Conservation (phyloP, 352 stramenopile species). For the Peronospora destructor region DNA sequence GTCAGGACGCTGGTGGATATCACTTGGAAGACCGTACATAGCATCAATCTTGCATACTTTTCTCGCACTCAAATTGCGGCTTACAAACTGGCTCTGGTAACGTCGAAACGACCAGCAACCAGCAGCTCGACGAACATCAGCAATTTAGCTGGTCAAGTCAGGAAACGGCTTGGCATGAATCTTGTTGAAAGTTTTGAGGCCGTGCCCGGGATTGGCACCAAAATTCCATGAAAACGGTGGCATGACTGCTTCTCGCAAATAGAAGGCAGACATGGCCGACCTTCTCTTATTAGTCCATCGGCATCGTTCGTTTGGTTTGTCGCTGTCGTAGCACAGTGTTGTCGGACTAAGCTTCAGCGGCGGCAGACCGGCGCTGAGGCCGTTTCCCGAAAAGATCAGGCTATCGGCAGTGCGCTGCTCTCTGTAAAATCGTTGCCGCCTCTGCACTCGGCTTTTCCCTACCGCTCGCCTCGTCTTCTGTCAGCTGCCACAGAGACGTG, state of each 20-base stretch:
- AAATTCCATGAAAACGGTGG: too few relatives aligned
- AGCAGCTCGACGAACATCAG: too few relatives aligned
- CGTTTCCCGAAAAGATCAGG: slow-evolving; percentile 10
- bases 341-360: not conserved
- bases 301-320: not conserved
- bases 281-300: not conserved
- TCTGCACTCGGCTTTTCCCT: slow-evolving; percentile 1
- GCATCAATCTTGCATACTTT: too few relatives aligned
- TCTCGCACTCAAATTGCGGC: too few relatives aligned
- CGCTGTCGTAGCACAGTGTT: not conserved
- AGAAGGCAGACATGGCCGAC: not conserved
- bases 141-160: too few relatives aligned
- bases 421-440: slow-evolving; percentile 7
- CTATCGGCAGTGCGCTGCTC: not conserved
- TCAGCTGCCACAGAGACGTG: slow-evolving; percentile 14
- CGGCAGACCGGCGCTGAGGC: not conserved
- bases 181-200: too few relatives aligned
- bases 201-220: too few relatives aligned
- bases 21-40: not conserved
- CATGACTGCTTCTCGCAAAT: not conserved
- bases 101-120: too few relatives aligned
- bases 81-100: too few relatives aligned
- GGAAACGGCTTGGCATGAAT: too few relatives aligned
- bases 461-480: slow-evolving; percentile 1
- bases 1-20: not conserved